Conservation (phyloP, 2,329 filamentous ascomycete genomes). For the Chrysoporthe austroafricana region DNA sequence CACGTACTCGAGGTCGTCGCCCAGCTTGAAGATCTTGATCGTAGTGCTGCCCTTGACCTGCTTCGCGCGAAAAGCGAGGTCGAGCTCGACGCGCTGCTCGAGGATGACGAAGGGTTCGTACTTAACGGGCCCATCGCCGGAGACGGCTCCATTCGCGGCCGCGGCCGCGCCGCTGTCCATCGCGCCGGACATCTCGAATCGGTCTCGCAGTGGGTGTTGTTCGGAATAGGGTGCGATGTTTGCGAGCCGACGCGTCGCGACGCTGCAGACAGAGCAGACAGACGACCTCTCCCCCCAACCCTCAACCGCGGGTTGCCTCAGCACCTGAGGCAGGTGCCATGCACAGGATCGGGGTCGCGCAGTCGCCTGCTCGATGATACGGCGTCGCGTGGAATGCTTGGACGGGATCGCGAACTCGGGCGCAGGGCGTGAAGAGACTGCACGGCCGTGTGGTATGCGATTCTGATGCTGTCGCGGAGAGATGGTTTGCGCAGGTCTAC, state of each 20-base stretch:
- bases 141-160: constrained; percentile 21
- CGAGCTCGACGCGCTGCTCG: constrained; percentile 86
- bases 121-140: constrained; percentile 25
- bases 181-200: constrained; percentile 34
- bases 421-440: not conserved
- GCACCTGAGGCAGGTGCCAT: constrained; percentile 26
- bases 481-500: not conserved
- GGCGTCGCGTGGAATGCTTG: constrained; percentile 8
- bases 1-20: constrained; percentile 60
- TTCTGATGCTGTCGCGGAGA: not conserved
- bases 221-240: too few species aligned
- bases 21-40: constrained; percentile 72
- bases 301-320: constrained; percentile 19
- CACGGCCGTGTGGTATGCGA: not conserved
- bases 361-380: not conserved
- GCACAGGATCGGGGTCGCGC: constrained; percentile 15
- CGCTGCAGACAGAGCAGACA: not conserved
- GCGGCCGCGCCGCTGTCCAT: constrained; percentile 30
- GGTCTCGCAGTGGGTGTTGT: not conserved
- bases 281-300: constrained; percentile 13
- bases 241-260: not conserved
- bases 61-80: constrained; percentile 81
- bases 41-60: constrained; percentile 78
- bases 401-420: not conserved
- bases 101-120: constrained; percentile 59